Evolutionary conservation across 2,329 filamentous ascomycete genomes (phyloP), one percentile per base, ranked within the genome.

Genomic region (Hymenoscyphus albidus): DNA sequence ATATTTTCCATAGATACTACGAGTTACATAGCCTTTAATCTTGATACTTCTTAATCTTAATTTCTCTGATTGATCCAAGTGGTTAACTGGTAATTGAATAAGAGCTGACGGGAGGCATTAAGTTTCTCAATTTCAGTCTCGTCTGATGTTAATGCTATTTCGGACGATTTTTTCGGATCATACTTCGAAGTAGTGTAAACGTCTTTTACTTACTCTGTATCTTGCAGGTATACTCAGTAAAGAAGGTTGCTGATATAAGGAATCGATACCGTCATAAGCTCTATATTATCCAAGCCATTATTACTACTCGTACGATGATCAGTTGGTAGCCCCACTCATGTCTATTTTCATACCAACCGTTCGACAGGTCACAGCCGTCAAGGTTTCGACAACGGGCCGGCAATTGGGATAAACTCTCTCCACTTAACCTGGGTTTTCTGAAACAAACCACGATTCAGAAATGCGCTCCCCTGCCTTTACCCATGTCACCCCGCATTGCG

Each of bases 401-500:
- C 13, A 22, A n/a, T 22, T 14, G 31, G 38, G 22, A 38, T 58
- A 27, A 42, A 57, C 35, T 18, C 42, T 60, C 27, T 27, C 27
- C 38, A 57, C 13, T 16, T 56, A 35, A 42, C 22, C 48, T 38
- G 14, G 31, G 54, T 59, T 59, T 56, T 16, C 61, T 62, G 61
- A 58, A 58, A 62, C 61, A 6, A 27, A 18, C 16, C 12, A 40
- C 44, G 40, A 62, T 56, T 39, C 60, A 62, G 42, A 56, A 55
- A 57, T 57, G 35, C 44, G 44, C 44, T 51, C 31, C 32, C 54
- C 32, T 57, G 54, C 57, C n/a, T 42, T 12, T 12, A 27, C 32
- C 60, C 54, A 54, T 58, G 61, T 32, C 31, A 32, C 61, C 61
- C 61, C 61, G 61, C 61, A 62, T 62, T 62, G 1, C 48, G 54